Base-by-base conservation (phyloP, 2,329 filamentous ascomycete species). In the Arthrobotrys conoides region DNA sequence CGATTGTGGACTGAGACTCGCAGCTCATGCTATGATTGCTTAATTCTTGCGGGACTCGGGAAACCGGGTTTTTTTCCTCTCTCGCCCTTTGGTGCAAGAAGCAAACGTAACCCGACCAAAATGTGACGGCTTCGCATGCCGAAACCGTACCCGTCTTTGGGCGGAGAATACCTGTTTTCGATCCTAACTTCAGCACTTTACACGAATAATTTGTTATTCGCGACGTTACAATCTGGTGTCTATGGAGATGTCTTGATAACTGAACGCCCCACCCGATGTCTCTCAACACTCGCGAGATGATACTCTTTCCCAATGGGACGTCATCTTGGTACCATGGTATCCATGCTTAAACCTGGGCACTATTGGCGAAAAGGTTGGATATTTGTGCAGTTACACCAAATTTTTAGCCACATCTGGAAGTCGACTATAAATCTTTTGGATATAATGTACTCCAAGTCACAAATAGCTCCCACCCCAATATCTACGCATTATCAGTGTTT, bases 251-350 rank as follows among this genome's bases (percentile, higher is more conserved):
- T 67, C 51, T 65, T 16, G 48, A 49, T 41, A 61, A 22, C 44
- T 20, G 24, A 20, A 41, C 14, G 18, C 57, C 41, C 51, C 63
- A 67, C 51, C 38, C 53, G 64, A 66, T 48, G 70, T 65, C 61
- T 72, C 41, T 57, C 38, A 24, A 66, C 16, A 67, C 57, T 73
- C 70, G 70, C 51, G 44, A 53, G 53, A 48, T 55, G 38, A 67
- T 73, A 49, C 49, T 41, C 51, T 55, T 51, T 73, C 49, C 44
- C 38, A 59, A 41, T 24, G 38, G 18, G 24, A 46, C 53, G 20
- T 49, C 59, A 53, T 27, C 33, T 44, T 48, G 27, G 48, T 33
- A 55, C 16, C 51, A 20, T 72, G 22, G 51, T 49, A 67, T 67
- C 61, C 20, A 67, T 18, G 48, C 27, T 67, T 55, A 24, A 20